Base-by-base conservation (phyloP, 805 yeast genomes). In the Kazachstania kunashirensis region DNA sequence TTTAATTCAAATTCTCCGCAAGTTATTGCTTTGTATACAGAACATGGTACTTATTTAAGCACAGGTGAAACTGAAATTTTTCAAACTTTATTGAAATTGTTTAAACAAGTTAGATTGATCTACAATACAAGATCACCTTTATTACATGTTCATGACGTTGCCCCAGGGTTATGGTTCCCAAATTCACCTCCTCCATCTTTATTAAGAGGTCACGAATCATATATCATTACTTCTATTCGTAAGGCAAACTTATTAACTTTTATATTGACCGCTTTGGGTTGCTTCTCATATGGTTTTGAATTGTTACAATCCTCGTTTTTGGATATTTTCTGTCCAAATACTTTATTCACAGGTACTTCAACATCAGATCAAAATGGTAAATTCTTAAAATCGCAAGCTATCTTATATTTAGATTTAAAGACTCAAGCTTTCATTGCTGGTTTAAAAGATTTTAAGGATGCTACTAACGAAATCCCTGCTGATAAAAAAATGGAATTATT, bases 401-500 rank as follows among this genome's bases (percentile, higher is more conserved):
- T 74, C 10, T 61, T 92, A 34, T 85, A 70, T 47, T 65, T 92
- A 27, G 96, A 92, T 47, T 68, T 92, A 54, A 92, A 92, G 56
- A 92, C 98, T 0, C 98, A 92, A 59, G 95, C 96, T 0, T 92
- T 77, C 53, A 86, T 92, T 15, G 79, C 96, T 1, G 95, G 94
- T 0, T 59, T 88, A 41, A 84, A 80, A 50, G 67, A 47, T 5
- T 28, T 18, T 23, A 39, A 40, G 11, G 43, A 37, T 17, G 45
- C 34, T 13, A 20, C 30, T 10, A 39, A 44, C 27, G 38, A 27
- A 9, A 41, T 48, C 3, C 39, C 44, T 5, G 13, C 25, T 9
- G 38, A 40, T 6, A 42, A 39, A 16, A 43, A 45, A 34, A 14
- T 69, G 39, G 88, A 79, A 30, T 71, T 84, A 9, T 63, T 88